These are phyloP conservation scores for Zarea fungicola DNA, from an alignment of 2,329 filamentous ascomycete species.

Conservation along the genomic window DNA sequence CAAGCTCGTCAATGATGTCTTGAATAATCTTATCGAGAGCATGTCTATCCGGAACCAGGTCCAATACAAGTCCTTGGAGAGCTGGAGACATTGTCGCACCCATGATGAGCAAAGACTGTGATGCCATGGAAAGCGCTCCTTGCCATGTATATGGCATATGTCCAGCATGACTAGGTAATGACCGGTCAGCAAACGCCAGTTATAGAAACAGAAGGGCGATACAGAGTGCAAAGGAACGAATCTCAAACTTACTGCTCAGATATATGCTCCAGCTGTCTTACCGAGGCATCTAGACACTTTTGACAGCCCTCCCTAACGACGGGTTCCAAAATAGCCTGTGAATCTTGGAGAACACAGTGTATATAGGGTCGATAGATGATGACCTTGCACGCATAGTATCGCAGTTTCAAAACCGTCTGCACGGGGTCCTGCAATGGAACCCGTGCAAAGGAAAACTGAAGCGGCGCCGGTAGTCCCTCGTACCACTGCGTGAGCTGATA, in stretches of 20 bases:
- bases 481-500: constrained; percentile 84
- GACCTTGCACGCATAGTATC: constrained; percentile 80
- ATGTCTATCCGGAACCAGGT: constrained; percentile 49
- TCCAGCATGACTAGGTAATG: constrained; percentile 70
- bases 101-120: constrained; percentile 77
- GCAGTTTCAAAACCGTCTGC: constrained; percentile 71
- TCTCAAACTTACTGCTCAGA: constrained; percentile 65
- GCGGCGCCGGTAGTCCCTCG: constrained; percentile 65
- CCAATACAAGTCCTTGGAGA: constrained; percentile 59
- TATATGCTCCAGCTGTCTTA: constrained; percentile 75
- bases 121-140: constrained; percentile 76
- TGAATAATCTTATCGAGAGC: constrained; percentile 72
- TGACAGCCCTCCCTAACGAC: constrained; percentile 72
- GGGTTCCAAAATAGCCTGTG: constrained; percentile 65
- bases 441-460: constrained; percentile 72
- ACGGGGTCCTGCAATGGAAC: constrained; percentile 65
- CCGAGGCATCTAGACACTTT: constrained; percentile 74
- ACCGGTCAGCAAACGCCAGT: too few species aligned
- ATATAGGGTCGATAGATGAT: constrained; percentile 85
- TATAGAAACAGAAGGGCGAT: background rate
- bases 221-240: background rate
- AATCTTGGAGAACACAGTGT: constrained; percentile 71
- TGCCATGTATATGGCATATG: constrained; percentile 86
- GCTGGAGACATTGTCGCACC: constrained; percentile 75
- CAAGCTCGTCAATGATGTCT: constrained; percentile 70